Percentiles rank a stretch among this genome's conserved stretches.
These are phyloP conservation scores for Ogataea minuta DNA, from an alignment of 805 yeast species.

Conservation along the genomic window DNA sequence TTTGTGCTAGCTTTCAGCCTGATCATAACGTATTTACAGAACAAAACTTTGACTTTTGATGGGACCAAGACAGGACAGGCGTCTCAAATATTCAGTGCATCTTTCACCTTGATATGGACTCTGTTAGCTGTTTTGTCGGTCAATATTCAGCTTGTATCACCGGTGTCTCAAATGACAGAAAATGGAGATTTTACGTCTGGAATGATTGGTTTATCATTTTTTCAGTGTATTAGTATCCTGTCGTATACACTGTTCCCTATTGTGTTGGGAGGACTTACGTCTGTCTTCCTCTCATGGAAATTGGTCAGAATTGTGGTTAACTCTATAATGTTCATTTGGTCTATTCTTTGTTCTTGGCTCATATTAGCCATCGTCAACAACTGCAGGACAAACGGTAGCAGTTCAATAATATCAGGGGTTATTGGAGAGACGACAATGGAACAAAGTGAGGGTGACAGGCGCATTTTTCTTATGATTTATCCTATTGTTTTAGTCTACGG, in stretches of 20 bases:
- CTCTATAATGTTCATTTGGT: constrained; percentile 46
- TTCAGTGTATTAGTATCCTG: constrained; percentile 54
- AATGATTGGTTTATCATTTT: constrained; percentile 44
- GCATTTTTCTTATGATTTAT: constrained; percentile 51
- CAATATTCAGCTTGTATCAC: constrained; percentile 55
- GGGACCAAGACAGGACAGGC: constrained; percentile 33
- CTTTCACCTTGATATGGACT: constrained; percentile 53
- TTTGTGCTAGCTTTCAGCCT: constrained; percentile 49
- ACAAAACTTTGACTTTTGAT: constrained; percentile 24
- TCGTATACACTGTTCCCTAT: constrained; percentile 58
- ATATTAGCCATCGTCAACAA: constrained; percentile 45
- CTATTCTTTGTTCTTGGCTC: constrained; percentile 50
- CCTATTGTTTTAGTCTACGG: constrained; percentile 54
- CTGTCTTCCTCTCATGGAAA: constrained; percentile 44
- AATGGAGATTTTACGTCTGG: constrained; percentile 30
- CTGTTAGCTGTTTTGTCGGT: constrained; percentile 47
- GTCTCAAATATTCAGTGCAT: constrained; percentile 52
- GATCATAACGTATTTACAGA: constrained; percentile 44
- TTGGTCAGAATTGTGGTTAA: constrained; percentile 41
- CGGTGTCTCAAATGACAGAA: constrained; percentile 36
- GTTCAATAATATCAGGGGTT: constrained; percentile 17
- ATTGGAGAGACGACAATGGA: constrained; percentile 16
- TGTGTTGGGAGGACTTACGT: constrained; percentile 45
- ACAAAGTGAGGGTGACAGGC: constrained; percentile 51
- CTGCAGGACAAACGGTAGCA: constrained; percentile 30